Conservation (phyloP, 2,329 filamentous ascomycete genomes). For the Anthostomella pinea region DNA sequence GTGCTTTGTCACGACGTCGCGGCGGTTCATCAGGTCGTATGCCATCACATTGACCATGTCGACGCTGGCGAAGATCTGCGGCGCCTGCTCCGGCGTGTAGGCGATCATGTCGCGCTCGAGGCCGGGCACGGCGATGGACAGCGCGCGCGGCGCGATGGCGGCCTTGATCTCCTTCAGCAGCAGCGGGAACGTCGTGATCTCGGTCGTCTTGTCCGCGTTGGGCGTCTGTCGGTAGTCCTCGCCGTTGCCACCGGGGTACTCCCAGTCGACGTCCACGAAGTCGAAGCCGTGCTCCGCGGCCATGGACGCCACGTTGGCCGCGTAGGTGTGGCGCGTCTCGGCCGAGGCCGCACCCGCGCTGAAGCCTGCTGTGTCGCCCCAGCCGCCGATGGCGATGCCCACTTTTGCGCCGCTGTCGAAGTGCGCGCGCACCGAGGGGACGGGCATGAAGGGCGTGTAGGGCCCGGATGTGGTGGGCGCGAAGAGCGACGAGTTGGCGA, state of each 20-base stretch:
- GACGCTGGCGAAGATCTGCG: constrained; percentile 54
- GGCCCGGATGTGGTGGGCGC: constrained; percentile 4
- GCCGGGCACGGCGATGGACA: constrained; percentile 67
- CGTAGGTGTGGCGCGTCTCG: constrained; percentile 52
- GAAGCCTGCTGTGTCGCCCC: constrained; percentile 67
- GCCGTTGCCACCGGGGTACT: constrained; percentile 63
- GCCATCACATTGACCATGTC: constrained; percentile 70
- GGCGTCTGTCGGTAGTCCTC: constrained; percentile 63
- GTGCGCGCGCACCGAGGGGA: constrained; percentile 44
- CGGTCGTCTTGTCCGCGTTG: constrained; percentile 56
- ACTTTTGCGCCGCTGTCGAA: constrained; percentile 56
- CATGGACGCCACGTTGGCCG: constrained; percentile 62
- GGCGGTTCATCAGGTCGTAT: constrained; percentile 69
- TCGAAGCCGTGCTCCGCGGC: constrained; percentile 59
- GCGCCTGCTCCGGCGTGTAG: constrained; percentile 54
- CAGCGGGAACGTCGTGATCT: constrained; percentile 63
- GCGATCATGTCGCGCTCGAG: constrained; percentile 63
- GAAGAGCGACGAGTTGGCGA: constrained; percentile 19
- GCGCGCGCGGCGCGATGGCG: constrained; percentile 53
- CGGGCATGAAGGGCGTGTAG: constrained; percentile 48
- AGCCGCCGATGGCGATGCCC: constrained; percentile 71
- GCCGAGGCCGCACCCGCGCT: constrained; percentile 50
- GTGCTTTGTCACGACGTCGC: constrained; percentile 60
- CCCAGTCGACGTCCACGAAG: constrained; percentile 70
- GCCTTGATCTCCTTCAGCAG: constrained; percentile 56